Evolutionary conservation across 225 moss, liverwort and hornwort genomes (phyloP).

Genomic region (Straminergon stramineum): DNA sequence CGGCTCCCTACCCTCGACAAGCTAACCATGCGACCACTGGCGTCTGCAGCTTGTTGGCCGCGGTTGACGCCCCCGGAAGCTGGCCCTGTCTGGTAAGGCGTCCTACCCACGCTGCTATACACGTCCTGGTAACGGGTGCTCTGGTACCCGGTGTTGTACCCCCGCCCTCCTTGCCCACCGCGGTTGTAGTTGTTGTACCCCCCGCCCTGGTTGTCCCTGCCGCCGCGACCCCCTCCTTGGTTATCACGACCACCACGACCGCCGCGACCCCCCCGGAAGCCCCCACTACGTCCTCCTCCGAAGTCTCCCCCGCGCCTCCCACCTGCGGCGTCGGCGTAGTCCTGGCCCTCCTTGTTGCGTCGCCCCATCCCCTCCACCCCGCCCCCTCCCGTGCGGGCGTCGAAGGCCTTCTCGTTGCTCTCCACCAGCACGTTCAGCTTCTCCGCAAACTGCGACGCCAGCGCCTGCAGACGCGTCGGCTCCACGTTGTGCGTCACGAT

Average conservation of each 20-base stretch:
- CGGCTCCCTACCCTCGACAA: constrained; percentile 44
- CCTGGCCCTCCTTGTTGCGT: constrained; percentile 40
- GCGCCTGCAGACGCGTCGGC: constrained; percentile 80
- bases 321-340: constrained; percentile 68
- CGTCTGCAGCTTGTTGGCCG: constrained; percentile 57
- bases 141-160: constrained; percentile 67
- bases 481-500: constrained; percentile 93
- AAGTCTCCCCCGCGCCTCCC: constrained; percentile 63
- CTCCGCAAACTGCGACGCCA: constrained; percentile 63
- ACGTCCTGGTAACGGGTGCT: constrained; percentile 98
- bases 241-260: constrained; percentile 38
- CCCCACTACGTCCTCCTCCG: constrained; percentile 41
- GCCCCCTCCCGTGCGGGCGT: constrained; percentile 74
- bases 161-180: constrained; percentile 58
- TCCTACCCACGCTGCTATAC: constrained; percentile 86
- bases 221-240: constrained; percentile 25
- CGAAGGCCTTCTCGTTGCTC: constrained; percentile 92
- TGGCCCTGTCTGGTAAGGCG: constrained; percentile 81
- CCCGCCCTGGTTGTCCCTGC: constrained; percentile 31
- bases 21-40: constrained; percentile 93
- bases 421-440: constrained; percentile 86
- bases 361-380: constrained; percentile 68
- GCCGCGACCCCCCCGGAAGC: constrained; percentile 35
- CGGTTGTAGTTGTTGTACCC: constrained; percentile 58
- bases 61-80: constrained; percentile 65